Evolutionary conservation across 306 rosid genomes (phyloP).

Genomic region (Gastrolobium villosum): DNA sequence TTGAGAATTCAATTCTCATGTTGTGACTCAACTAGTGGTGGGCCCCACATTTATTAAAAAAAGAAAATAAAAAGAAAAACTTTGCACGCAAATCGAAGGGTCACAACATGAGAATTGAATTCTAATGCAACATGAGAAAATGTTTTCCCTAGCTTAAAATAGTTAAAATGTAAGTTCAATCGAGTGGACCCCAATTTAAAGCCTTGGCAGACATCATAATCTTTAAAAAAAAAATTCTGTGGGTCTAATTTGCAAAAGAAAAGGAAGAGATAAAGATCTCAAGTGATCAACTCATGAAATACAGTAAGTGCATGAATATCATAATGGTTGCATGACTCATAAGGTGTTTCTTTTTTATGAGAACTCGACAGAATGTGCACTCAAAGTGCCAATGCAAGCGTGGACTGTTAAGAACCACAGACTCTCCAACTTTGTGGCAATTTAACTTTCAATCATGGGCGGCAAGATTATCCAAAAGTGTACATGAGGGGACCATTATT

Average conservation of each 20-base stretch:
- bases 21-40: too few relatives aligned
- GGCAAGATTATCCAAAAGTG: not conserved
- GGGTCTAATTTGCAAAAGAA: slow-evolving; percentile 13
- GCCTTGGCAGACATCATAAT: not conserved
- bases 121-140: too few relatives aligned
- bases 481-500: not conserved
- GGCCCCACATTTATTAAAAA: too few relatives aligned
- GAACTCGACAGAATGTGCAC: not conserved
- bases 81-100: too few relatives aligned
- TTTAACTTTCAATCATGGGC: slow-evolving; percentile 6
- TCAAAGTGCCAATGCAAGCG: not conserved
- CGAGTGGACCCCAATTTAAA: slow-evolving; percentile 12
- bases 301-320: not conserved
- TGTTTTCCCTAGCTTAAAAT: too few relatives aligned
- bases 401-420: not conserved
- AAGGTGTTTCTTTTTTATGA: slow-evolving; percentile 21
- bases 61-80: too few relatives aligned
- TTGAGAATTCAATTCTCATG: too few relatives aligned
- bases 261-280: not conserved
- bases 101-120: too few relatives aligned
- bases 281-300: not conserved
- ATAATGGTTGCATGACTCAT: slow-evolving; percentile 36
- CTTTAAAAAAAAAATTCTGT: not conserved
- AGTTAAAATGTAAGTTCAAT: not conserved
- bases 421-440: slow-evolving; percentile 40